Conservation (phyloP, 306 rosid genomes). For the Vigna unguiculata region DNA sequence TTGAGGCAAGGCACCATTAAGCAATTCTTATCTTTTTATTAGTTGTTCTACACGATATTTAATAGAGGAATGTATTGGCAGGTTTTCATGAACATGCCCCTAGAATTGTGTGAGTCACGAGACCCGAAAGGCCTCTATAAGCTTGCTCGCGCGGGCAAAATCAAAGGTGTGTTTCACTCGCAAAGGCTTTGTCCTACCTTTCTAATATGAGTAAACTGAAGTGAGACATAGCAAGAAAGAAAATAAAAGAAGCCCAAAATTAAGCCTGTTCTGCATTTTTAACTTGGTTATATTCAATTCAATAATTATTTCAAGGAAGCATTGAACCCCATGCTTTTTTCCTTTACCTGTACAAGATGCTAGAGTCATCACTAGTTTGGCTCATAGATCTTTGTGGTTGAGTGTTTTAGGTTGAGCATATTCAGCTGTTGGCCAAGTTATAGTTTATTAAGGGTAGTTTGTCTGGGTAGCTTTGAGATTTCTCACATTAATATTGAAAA, state of each 20-base stretch:
- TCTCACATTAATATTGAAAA: not conserved
- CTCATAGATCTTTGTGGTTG: not conserved
- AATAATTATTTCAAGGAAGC: constrained; percentile 25
- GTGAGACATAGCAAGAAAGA: not conserved
- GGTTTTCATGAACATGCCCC: constrained; percentile 91
- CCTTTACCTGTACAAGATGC: not conserved
- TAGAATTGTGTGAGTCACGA: constrained; percentile 75
- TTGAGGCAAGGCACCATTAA: constrained; percentile 63
- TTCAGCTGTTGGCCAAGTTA: not conserved
- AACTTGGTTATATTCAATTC: not conserved
- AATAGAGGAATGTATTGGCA: constrained; percentile 46
- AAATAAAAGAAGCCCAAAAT: not conserved
- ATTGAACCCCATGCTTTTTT: not conserved
- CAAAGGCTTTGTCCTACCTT: not conserved
- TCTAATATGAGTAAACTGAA: constrained; percentile 12
- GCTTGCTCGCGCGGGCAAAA: constrained; percentile 91
- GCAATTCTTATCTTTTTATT: constrained; percentile 25
- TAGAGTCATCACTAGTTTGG: constrained; percentile 2
- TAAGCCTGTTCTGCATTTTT: constrained; percentile 21
- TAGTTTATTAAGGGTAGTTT: constrained; percentile 12
- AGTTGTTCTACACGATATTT: constrained; percentile 40
- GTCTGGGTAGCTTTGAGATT: not conserved
- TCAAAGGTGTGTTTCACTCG: constrained; percentile 62
- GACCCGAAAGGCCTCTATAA: constrained; percentile 92
- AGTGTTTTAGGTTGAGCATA: constrained; percentile 4